Evolutionary conservation across 129 eudicot species (phyloP), one percentile per base, ranked within the genome.

Genomic region (Chrysanthemum makinoi): DNA sequence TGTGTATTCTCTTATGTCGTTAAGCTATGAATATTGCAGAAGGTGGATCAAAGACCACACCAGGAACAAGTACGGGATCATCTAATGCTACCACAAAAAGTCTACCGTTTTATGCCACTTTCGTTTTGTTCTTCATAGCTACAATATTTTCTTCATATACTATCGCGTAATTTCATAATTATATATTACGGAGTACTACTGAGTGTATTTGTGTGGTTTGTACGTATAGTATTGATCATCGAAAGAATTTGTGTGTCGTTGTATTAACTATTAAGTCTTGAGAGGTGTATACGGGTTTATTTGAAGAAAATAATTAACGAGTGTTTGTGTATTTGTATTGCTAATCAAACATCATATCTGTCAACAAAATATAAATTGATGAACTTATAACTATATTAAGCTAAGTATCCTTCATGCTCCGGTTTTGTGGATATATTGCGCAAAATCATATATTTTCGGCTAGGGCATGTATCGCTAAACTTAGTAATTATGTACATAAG

Each of bases 21-120:
- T 30, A 6, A 15, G 33, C n/a, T 7, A 54, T 44, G 5, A 14
- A 17, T 64, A 49, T 72, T 71, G 33, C 44, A 78, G 82, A 60
- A 10, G 15, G 55, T 2, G 77, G 77, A 2, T 71, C 77, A 35
- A 78, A 72, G 77, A 56, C 55, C 2, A 78, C 77, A 14, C 82
- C 82, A 0, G 77, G 73, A 64, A 78, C 77, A 46, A 66, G 48
- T 57, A 66, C 10, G 10, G 73, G 50, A 16, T 17, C 73, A 53
- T 70, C 61, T 10, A 56, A 24, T 16, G 67, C 57, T 4, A 59
- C 72, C 15, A 26, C 4, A 14, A 63, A 62, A 52, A 63, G 26
- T 11, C 26, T 44, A 62, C 60, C 72, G 14, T 14, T 64, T 28
- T 77, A 53, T 77, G 67, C 9, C 11, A 72, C 72, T 28, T 64